Evolutionary conservation across 192 early-diverging fungal genomes (phyloP), one percentile per base, ranked within the genome.

Genomic region (Gryganskiella cystojenkinii): DNA sequence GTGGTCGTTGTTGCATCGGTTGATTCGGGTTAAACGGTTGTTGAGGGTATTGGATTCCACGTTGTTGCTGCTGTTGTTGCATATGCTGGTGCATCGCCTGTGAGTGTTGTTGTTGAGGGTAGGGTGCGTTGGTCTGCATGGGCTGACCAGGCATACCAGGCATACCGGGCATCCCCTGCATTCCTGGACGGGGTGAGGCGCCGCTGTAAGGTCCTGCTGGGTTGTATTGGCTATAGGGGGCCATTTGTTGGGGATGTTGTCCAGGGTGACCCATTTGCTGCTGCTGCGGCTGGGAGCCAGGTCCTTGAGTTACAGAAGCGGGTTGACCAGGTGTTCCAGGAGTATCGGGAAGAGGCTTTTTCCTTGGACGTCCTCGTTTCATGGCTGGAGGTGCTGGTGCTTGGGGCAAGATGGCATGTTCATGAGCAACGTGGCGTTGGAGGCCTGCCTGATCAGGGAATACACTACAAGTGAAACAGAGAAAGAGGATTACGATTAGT

Each of bases 341-440:
- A 15, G 64, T 57, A 5, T 50, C 52, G 20, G 58, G 60, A 6
- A 61, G 65, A 4, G 74, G 74, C 17, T 69, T 64, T 33, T 78
- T 78, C 37, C 74, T 49, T 6, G 74, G 74, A 34, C 74, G 60
- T 30, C 74, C 74, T 22, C 74, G 74, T 46, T 78, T 78, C 74
- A 78, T 78, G 6, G 62, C 67, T 51, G 74, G 74, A 3, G 74
- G 74, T 25, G 65, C 24, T 24, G 74, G 30, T 0, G 51, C 64
- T 37, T 78, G 63, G 15, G 57, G 61, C 15, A 64, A 56, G 19
- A 69, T 68, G 7, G 74, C 74, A 47, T 78, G 74, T 9, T 78
- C 74, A 0, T 58, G 52, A 8, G 66, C 74, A 30, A 78, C 66
- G 47, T 78, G 74, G 3, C 67, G 61, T 56, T 78, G 74, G 19